Percentiles rank a stretch among this genome's conserved stretches.
phyloP scores from a whole-genome alignment of 1,284 basidiomycete species.

The Austroboletus niveus region DNA sequence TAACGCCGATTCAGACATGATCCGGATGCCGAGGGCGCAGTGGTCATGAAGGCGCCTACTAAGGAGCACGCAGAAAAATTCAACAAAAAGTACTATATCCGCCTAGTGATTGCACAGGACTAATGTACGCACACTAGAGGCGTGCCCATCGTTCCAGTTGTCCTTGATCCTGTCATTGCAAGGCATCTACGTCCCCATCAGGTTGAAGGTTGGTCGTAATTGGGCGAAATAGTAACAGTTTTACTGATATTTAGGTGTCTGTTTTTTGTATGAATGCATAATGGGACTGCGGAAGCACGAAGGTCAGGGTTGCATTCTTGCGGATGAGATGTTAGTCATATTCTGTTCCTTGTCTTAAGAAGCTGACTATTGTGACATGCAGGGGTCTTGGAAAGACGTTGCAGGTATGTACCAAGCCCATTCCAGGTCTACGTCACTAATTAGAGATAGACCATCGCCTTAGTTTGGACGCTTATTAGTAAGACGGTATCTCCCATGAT shows the following conservation, averaged over 20 bases:
- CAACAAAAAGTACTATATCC: conserved; percentile 64
- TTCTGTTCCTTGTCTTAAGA: conserved; percentile 1
- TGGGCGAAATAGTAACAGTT: background rate
- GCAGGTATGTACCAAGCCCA: conserved; percentile 45
- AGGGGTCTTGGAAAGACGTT: conserved; percentile 95
- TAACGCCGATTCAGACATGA: conserved; percentile 52
- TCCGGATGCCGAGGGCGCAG: conserved; percentile 69
- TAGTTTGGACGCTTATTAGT: conserved; percentile 90
- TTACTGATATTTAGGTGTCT: conserved; percentile 50
- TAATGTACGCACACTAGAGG: conserved; percentile 39
- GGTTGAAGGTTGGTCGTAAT: conserved; percentile 61
- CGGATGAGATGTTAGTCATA: conserved; percentile 82
- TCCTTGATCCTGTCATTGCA: conserved; percentile 88
- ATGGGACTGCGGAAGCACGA: conserved; percentile 92
- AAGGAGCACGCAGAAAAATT: conserved; percentile 63
- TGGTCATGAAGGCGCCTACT: conserved; percentile 85
- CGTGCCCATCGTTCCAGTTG: conserved; percentile 75
- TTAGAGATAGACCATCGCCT: conserved; percentile 68
- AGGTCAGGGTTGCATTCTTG: conserved; percentile 91
- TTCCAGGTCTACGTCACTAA: conserved; percentile 2
- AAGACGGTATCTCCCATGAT: conserved; percentile 24
- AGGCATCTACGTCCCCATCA: conserved; percentile 87
- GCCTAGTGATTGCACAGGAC: conserved; percentile 1
- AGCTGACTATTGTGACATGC: conserved; percentile 10
- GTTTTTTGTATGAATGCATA: conserved; percentile 94